A percentile compares a stretch with the other conserved stretches of the same genome.
Evolutionary conservation across 208 protist genomes (phyloP).

Genomic region (Trypanosomatidae sp.): DNA sequence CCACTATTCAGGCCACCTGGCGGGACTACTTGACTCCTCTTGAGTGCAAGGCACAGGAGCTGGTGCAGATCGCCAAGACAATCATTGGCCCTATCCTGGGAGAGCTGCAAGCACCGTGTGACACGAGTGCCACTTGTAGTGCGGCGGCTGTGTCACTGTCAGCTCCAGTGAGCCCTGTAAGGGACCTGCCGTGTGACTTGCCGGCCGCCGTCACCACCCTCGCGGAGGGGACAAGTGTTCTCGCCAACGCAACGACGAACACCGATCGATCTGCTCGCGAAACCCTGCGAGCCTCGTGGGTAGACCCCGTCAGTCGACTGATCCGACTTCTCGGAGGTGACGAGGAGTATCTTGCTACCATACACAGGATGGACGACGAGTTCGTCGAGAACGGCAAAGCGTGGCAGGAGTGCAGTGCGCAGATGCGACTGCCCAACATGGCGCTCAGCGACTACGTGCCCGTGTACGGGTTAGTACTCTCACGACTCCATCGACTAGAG

Average conservation of each 20-base stretch:
- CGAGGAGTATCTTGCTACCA: constrained; percentile 50
- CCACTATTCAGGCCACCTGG: constrained; percentile 56
- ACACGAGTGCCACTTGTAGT: not conserved
- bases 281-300: constrained; percentile 14
- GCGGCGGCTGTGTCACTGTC: not conserved
- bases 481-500: constrained; percentile 70
- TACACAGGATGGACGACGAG: constrained; percentile 55
- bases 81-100: constrained; percentile 40
- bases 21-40: constrained; percentile 52
- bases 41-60: constrained; percentile 35
- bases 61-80: constrained; percentile 38
- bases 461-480: constrained; percentile 72
- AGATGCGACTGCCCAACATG: constrained; percentile 4
- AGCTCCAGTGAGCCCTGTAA: not conserved
- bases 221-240: not conserved
- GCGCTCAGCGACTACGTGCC: constrained; percentile 70
- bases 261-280: constrained; percentile 10
- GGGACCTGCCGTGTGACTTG: not conserved
- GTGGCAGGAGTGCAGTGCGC: constrained; percentile 9
- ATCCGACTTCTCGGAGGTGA: constrained; percentile 40
- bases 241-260: not conserved
- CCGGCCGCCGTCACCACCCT: not conserved
- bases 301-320: constrained; percentile 26
- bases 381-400: constrained; percentile 21
- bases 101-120: constrained; percentile 8